phyloP scores from a whole-genome alignment of 352 stramenopile species.

The Phytophthora vignae region DNA sequence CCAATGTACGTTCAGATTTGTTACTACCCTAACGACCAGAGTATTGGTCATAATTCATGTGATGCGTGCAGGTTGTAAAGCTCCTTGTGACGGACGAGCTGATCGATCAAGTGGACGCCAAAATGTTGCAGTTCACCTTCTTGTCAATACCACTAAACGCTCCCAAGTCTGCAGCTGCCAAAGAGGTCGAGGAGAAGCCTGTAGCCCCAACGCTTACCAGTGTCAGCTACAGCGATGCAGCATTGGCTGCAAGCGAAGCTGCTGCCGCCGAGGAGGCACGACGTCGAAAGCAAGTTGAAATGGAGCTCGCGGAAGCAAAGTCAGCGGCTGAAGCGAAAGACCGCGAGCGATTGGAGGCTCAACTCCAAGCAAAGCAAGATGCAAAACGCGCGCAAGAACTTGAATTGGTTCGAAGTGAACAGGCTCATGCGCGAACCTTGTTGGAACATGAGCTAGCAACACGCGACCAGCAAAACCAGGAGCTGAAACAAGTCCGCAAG shows the following conservation, averaged over 20 bases:
- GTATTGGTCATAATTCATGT: not conserved
- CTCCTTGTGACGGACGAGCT: slow-evolving; percentile 68
- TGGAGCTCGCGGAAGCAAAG: slow-evolving; percentile 32
- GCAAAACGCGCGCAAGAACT: slow-evolving; percentile 35
- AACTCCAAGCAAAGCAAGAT: slow-evolving; percentile 38
- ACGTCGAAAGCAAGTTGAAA: slow-evolving; percentile 25
- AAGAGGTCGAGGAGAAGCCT: slow-evolving; percentile 13
- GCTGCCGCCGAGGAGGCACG: slow-evolving; percentile 30
- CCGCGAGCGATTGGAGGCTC: slow-evolving; percentile 35
- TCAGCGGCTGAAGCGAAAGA: slow-evolving; percentile 33
- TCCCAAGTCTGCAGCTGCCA: not conserved
- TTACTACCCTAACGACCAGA: not conserved
- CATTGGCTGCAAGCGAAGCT: slow-evolving; percentile 38
- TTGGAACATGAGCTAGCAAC: slow-evolving; percentile 36
- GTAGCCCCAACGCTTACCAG: not conserved
- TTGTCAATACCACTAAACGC: slow-evolving; percentile 24
- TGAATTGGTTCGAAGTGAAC: slow-evolving; percentile 24
- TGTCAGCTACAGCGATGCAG: slow-evolving; percentile 22
- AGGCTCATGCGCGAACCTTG: slow-evolving; percentile 36
- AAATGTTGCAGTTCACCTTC: slow-evolving; percentile 56
- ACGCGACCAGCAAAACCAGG: slow-evolving; percentile 41
- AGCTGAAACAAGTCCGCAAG: slow-evolving; percentile 36
- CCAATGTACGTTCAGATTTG: slow-evolving; percentile 44
- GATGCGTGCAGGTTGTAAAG: slow-evolving; percentile 43
- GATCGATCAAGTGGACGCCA: slow-evolving; percentile 45